A percentile compares a stretch with the other conserved stretches of the same genome.
phyloP scores from a whole-genome alignment of 179 eudicot genomes.

The Vitellaria paradoxa region DNA sequence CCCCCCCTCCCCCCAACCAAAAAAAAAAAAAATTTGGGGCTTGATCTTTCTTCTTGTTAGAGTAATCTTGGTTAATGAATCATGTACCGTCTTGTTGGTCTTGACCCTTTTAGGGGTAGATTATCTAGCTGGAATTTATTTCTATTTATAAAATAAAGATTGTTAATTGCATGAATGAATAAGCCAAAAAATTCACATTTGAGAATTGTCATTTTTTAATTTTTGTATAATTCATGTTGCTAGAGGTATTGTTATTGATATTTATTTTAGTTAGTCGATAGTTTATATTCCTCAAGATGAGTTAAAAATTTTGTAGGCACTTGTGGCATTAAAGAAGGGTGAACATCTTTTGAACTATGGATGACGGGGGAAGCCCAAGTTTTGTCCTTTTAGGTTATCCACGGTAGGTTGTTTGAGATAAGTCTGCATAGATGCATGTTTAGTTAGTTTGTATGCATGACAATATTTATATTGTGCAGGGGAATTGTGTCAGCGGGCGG shows the following conservation, averaged over 20 bases:
- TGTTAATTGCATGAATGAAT: background rate
- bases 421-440: background rate
- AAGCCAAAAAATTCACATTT: background rate
- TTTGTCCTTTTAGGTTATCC: too few species aligned
- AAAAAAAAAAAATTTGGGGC: too few species aligned
- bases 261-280: background rate
- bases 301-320: slow-evolving; percentile 38
- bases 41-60: too few species aligned
- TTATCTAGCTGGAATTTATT: background rate
- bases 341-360: slow-evolving; percentile 70
- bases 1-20: too few species aligned
- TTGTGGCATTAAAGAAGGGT: slow-evolving; percentile 66
- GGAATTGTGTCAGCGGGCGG: background rate
- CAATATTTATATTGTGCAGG: background rate
- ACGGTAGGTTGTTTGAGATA: slow-evolving; percentile 35
- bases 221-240: slow-evolving; percentile 10
- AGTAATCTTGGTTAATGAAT: background rate
- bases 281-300: background rate
- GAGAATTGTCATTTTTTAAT: background rate
- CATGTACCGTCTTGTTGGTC: background rate
- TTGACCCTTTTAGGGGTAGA: background rate
- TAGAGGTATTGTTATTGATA: background rate
- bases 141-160: background rate
- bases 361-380: slow-evolving; percentile 72
- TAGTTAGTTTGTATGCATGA: too few species aligned